Conservation (phyloP, 495 filamentous ascomycete genomes). For the Trichoderma reesei region DNA sequence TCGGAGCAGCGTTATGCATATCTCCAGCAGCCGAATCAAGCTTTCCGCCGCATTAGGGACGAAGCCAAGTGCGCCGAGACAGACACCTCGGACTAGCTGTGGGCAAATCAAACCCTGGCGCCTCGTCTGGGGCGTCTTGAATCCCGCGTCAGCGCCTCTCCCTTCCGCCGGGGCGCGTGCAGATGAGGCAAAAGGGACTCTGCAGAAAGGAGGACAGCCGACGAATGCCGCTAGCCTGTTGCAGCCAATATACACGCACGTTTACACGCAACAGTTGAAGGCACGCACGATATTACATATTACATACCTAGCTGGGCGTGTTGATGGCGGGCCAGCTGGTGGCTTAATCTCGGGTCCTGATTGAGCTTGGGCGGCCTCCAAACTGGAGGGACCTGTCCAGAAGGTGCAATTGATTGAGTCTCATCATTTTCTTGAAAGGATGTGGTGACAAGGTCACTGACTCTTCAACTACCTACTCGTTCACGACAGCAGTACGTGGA, state of each 20-base stretch:
- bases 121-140: neutral
- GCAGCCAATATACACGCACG: too few relatives aligned
- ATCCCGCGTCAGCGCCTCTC: neutral
- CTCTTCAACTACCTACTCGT: too few relatives aligned
- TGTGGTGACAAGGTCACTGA: too few relatives aligned
- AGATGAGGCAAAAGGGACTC: neutral
- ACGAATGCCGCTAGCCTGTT: too few relatives aligned
- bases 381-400: neutral
- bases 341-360: neutral
- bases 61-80: constrained; percentile 5
- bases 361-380: neutral
- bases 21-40: constrained; percentile 1
- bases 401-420: too few relatives aligned
- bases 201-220: too few relatives aligned
- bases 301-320: too few relatives aligned
- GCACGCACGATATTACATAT: too few relatives aligned
- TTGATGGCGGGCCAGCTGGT: too few relatives aligned
- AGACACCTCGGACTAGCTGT: neutral
- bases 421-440: too few relatives aligned
- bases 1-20: constrained; percentile 3
- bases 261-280: too few relatives aligned
- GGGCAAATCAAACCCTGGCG: neutral
- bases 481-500: too few relatives aligned
- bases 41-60: constrained; percentile 10
- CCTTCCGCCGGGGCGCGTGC: neutral